Base-by-base conservation (phyloP, 306 rosid species). In the Gleditsia sinensis region DNA sequence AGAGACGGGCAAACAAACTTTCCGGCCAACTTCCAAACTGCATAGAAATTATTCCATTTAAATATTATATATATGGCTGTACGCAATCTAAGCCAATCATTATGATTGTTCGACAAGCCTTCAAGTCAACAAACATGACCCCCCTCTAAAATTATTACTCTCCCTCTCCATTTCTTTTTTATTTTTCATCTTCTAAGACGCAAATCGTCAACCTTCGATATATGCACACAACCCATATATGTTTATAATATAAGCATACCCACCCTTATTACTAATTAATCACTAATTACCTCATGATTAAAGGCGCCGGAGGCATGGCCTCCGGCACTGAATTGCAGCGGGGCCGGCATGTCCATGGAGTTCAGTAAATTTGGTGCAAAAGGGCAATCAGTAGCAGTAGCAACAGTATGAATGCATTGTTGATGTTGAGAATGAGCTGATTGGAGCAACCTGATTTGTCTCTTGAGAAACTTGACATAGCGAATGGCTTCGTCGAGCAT, bases 401-500 rank as follows among this genome's bases (percentile, higher is more conserved):
- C 0, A 77, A 39, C 24, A 7, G 9, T n/a, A 55, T 34, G 19
- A 73, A 49, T 43, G 83, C 83, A 78, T 23, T 78, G 86, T 39
- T 74, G 69, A 7, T 30, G 50, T 13, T 25, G 56, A 23, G 55
- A 60, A 62, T 10, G 86, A 60, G 74, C 57, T 17, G 89, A 78
- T 81, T 86, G 94, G 27, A 91, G 89, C 51, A 91, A 59, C 67
- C 87, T 91, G 71, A 94, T 88, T 83, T 94, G 98, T 27, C 85
- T 80, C 84, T 90, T 94, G 72, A 94, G 81, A 89, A 94, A 94
- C 85, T 94, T 94, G 48, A 91, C 94, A 67, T 94, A 94, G 50
- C 90, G 86, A 69, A 91, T 87, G 66, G 98, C 98, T 85, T 94
- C 98, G 42, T 94, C 97, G 0, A 94, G 75, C 98, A 94, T 94